Evolutionary conservation across 371 early-diverging fungal species (phyloP).

Genomic region (Mortierella sp.): DNA sequence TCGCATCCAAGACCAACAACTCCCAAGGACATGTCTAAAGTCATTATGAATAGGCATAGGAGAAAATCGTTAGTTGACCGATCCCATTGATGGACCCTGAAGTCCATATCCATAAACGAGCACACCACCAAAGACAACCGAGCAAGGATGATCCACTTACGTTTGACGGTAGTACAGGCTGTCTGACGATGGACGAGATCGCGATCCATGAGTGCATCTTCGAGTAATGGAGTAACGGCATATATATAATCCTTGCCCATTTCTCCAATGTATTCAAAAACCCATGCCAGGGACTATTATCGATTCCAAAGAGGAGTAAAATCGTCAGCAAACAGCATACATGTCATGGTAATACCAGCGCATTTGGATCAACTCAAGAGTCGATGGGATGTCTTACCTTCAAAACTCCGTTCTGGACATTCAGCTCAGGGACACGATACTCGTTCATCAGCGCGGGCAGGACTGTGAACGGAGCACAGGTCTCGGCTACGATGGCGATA

Average conservation of each 20-base stretch:
- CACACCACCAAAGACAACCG: no score
- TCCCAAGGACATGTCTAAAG: slow-evolving; percentile 85
- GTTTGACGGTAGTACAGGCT: slow-evolving; percentile 93
- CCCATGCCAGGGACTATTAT: slow-evolving; percentile 80
- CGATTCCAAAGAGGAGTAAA: not conserved
- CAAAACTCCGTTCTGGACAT: slow-evolving; percentile 98
- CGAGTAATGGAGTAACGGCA: slow-evolving; percentile 94
- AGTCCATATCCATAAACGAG: no score
- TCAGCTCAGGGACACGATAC: slow-evolving; percentile 97
- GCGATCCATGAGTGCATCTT: slow-evolving; percentile 97
- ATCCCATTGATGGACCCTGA: not conserved
- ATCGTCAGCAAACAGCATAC: no score
- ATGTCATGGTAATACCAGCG: no score
- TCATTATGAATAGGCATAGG: not conserved
- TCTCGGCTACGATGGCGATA: slow-evolving; percentile 94
- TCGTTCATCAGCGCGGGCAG: slow-evolving; percentile 98
- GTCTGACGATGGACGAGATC: slow-evolving; percentile 98
- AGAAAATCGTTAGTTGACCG: not conserved
- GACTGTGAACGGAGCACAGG: slow-evolving; percentile 98
- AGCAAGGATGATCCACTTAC: no score
- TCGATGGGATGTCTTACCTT: slow-evolving; percentile 59
- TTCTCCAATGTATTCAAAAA: slow-evolving; percentile 98
- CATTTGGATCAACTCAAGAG: no score
- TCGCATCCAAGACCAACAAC: slow-evolving; percentile 94
- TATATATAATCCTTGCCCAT: slow-evolving; percentile 97